Percentiles rank a stretch among this genome's conserved stretches.
Evolutionary conservation across 2,329 filamentous ascomycete genomes (phyloP).

Genomic region (Tolypocladium album): DNA sequence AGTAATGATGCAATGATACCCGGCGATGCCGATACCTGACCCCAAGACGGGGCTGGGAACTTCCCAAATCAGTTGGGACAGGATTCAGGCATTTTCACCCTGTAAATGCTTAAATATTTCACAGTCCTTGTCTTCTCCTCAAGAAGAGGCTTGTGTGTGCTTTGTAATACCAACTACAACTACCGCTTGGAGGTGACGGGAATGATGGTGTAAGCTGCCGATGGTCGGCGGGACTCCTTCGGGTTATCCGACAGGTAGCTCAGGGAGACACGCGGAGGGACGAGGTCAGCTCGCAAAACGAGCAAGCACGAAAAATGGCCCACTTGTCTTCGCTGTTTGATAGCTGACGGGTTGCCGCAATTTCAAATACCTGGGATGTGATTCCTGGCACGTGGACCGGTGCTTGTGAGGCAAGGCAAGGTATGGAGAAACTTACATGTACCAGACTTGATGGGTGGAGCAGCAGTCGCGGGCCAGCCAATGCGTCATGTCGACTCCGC

Average conservation of each 20-base stretch:
- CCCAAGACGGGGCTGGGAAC: not conserved
- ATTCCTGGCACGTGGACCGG: no score
- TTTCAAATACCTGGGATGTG: not conserved
- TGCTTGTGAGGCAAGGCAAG: no score
- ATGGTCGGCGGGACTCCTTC: not conserved
- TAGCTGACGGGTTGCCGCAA: not conserved
- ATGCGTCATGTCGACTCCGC: not conserved
- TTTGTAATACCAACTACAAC: not conserved
- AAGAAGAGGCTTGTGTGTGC: not conserved
- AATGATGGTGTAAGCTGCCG: not conserved
- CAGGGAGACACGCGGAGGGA: not conserved
- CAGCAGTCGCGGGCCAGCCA: not conserved
- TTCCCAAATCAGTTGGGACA: not conserved
- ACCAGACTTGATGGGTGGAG: not conserved
- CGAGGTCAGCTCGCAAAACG: not conserved
- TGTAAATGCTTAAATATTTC: not conserved
- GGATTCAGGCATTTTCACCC: no score
- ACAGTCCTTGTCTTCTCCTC: not conserved
- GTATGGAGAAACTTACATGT: no score
- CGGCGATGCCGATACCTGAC: not conserved
- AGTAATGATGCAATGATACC: slow-evolving; percentile 1
- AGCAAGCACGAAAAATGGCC: not conserved
- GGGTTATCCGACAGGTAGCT: not conserved
- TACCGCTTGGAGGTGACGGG: not conserved
- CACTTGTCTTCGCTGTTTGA: not conserved